These are phyloP conservation scores for Tricholomella constricta DNA, from an alignment of 768 basidiomycete species.

Conservation along the genomic window DNA sequence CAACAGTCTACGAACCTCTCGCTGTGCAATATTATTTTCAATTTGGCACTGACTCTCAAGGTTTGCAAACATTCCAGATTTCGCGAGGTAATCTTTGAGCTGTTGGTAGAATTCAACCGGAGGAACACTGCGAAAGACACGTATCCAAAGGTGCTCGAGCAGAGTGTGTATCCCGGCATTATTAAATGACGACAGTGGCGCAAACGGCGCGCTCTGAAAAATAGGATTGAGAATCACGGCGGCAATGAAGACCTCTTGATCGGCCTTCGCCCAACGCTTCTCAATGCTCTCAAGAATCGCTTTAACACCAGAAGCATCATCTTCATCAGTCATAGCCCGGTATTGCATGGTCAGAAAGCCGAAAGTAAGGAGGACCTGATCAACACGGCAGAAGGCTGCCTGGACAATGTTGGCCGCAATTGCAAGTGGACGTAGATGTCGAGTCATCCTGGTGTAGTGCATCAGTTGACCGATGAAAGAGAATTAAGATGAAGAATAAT, in stretches of 20 bases:
- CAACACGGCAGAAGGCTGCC: not conserved
- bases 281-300: slow-evolving; percentile 18
- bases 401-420: not conserved
- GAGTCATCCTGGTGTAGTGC: too few species aligned
- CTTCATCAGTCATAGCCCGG: not conserved
- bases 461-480: not conserved
- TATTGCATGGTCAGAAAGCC: not conserved
- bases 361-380: not conserved
- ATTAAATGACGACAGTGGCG: too few species aligned
- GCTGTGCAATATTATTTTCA: slow-evolving; percentile 3
- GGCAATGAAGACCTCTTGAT: slow-evolving; percentile 30
- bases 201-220: slow-evolving; percentile 14
- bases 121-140: too few species aligned
- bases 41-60: not conserved
- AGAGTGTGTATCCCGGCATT: too few species aligned
- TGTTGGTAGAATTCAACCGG: slow-evolving; percentile 1
- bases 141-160: too few species aligned
- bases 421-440: not conserved
- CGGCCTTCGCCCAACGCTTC: slow-evolving; percentile 21
- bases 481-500: not conserved
- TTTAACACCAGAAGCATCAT: not conserved
- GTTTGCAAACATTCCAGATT: slow-evolving; percentile 2
- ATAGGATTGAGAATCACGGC: slow-evolving; percentile 27
- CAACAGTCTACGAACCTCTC: too few species aligned
- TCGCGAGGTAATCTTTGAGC: slow-evolving; percentile 8